These are phyloP conservation scores for Alternaria atra DNA, from an alignment of 2,329 filamentous ascomycete species.

Conservation along the genomic window DNA sequence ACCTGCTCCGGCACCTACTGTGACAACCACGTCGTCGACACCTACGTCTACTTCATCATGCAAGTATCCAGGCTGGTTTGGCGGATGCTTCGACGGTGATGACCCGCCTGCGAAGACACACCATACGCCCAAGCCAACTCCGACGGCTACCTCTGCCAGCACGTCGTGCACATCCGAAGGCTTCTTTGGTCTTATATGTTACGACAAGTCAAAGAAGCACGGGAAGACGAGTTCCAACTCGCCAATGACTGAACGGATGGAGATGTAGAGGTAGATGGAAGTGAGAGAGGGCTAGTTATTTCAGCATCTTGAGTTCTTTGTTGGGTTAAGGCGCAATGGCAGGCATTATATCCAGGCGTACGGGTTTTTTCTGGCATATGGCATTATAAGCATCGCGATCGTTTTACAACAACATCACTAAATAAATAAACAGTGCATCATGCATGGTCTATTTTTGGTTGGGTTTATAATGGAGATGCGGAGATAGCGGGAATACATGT, in stretches of 20 bases:
- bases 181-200: slow-evolving; percentile 45
- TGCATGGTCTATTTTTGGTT: not conserved
- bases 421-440: not conserved
- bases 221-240: slow-evolving; percentile 11
- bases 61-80: slow-evolving; percentile 59
- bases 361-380: not conserved
- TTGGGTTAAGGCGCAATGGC: slow-evolving; percentile 1
- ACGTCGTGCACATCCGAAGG: slow-evolving; percentile 39
- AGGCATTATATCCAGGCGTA: slow-evolving; percentile 22
- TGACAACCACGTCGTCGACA: slow-evolving; percentile 41
- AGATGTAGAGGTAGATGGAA: slow-evolving; percentile 28
- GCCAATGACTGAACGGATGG: slow-evolving; percentile 33
- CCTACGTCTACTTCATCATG: slow-evolving; percentile 53
- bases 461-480: not conserved
- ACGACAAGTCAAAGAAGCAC: slow-evolving; percentile 33
- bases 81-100: slow-evolving; percentile 60
- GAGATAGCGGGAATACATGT: slow-evolving; percentile 6
- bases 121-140: slow-evolving; percentile 22
- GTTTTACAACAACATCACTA: not conserved
- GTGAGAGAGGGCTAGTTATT: not conserved
- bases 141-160: slow-evolving; percentile 20
- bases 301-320: not conserved
- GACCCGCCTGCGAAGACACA: slow-evolving; percentile 49
- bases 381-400: not conserved
- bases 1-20: slow-evolving; percentile 36